These are phyloP conservation scores for Pichia gijzeniarum DNA, from an alignment of 805 yeast species.

Conservation along the genomic window DNA sequence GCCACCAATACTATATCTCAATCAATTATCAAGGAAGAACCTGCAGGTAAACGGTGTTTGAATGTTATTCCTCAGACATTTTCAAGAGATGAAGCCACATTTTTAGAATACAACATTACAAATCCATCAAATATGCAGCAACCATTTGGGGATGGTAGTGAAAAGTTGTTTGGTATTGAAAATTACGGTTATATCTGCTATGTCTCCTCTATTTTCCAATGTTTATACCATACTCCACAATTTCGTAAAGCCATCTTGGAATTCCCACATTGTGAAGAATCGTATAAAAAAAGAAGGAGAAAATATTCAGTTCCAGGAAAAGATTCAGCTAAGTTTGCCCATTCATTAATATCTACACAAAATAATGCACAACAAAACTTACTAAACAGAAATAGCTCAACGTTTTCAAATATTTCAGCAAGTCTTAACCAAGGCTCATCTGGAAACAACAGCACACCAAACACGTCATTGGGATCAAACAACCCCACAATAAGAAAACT, in stretches of 20 bases:
- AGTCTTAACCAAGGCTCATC: not conserved
- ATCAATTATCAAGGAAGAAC: not conserved
- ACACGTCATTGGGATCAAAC: not conserved
- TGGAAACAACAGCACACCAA: not conserved
- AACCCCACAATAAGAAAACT: not conserved
- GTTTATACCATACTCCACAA: conserved; percentile 65
- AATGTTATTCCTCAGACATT: conserved; percentile 3
- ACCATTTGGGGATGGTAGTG: conserved; percentile 63
- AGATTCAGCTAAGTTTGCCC: not conserved
- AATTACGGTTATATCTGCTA: conserved; percentile 91
- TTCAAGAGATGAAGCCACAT: conserved; percentile 18
- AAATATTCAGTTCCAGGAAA: conserved; percentile 21
- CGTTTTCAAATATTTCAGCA: no score
- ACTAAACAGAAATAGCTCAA: no score
- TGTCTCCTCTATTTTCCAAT: conserved; percentile 88
- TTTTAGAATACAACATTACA: conserved; percentile 19
- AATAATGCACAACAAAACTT: not conserved
- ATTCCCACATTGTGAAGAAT: conserved; percentile 36
- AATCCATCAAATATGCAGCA: conserved; percentile 19
- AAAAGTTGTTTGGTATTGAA: conserved; percentile 73
- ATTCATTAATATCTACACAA: not conserved
- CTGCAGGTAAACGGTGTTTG: not conserved
- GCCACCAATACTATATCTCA: no score
- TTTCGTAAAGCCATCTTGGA: conserved; percentile 55
- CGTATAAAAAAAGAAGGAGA: conserved; percentile 17